Evolutionary conservation across 768 basidiomycete species (phyloP), one percentile per base, ranked within the genome.

Genomic region (Suillus subluteus): DNA sequence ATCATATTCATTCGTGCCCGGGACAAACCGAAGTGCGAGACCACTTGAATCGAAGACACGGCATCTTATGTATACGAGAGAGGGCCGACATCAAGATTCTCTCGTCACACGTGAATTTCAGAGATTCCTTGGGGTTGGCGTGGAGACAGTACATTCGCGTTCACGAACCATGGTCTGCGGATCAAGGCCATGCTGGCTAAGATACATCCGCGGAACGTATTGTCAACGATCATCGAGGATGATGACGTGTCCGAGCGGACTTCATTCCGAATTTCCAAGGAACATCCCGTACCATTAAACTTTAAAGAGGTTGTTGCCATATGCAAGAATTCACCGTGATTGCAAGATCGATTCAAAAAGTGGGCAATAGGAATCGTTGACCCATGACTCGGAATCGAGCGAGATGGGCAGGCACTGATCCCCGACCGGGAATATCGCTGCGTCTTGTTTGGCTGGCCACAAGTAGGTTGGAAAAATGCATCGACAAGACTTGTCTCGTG

Each of bases 161-260:
- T 66, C 58, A 62, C 65, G 23, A 62, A 62, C 23, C 50, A 62
- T 30, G 59, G 65, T 62, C 48, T 66, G 9, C 59, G 59, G 16
- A 66, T 66, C 26, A 66, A 66, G 23, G 37, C 62, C 23, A 26
- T 50, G 23, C 13, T 50, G 48, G 48, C 13, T 12, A 50, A 50
- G n/a, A 23, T 48, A 21, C 46, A 46, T 18, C 18, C 9, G 8
- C 9, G 11, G 46, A 46, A 46, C 21, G 21, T 46, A 15, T 50
- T 23, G 13, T 50, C 23, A 13, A 15, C n/a, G 12, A n/a, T 50
- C 48, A 23, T 23, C 12, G n/a, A n/a, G 46, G n/a, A 12, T 8
- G 21, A 46, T 46, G 21, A n/a, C 21, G 11, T 48, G 48, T n/a
- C 13, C 48, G 5, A 48, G 48, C 48, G n/a, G n/a, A 11, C 13